Base-by-base conservation (phyloP, 495 filamentous ascomycete species). In the Lasiosphaeria miniovina region DNA sequence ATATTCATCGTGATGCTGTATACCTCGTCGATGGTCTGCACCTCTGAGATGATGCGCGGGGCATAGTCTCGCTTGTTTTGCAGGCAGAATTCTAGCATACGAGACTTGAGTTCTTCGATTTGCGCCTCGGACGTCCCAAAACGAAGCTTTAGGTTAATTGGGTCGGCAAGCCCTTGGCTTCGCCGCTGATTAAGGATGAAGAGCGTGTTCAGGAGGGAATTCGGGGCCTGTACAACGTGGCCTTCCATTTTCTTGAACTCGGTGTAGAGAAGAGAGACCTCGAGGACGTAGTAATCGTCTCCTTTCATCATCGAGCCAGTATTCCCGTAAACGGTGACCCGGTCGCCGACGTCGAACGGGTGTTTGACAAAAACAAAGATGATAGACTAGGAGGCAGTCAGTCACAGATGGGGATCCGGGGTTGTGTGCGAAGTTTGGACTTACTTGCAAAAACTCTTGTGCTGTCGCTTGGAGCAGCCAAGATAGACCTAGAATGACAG, bases 191-290 rank as follows among this genome's bases (percentile, higher is more conserved):
- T 97, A 17, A 97, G 86, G 59, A 98, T 94, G 71, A 97, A 96
- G 6, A 98, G 82, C 0, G 85, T 89, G 67, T 97, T 98, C 33
- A 98, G 81, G 54, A 96, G 87, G 57, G 87, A 93, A 80, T 98
- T 98, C 4, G 94, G 94, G 0, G 93, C 94, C 70, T 98, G 93
- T 3, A 98, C 93, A 12, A 96, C 85, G 62, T 96, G 92, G 11
- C 93, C 93, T 68, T 96, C 87, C 87, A 96, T 91, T 77, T 97
- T 98, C 77, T 96, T 97, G 78, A 97, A 96, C 68, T 97, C 94
- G 34, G 94, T 97, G 68, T 92, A 96, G 9, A 98, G 83, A n/a
- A 98, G 79, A 7, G 91, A 88, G 49, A 97, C 93, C 63, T 96
- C 90, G 57, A 96, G 93, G 55, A 98, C 91, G 60, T 96, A 96